Conservation (phyloP, 2,329 filamentous ascomycete genomes). For the Fonsecaea erecta region DNA sequence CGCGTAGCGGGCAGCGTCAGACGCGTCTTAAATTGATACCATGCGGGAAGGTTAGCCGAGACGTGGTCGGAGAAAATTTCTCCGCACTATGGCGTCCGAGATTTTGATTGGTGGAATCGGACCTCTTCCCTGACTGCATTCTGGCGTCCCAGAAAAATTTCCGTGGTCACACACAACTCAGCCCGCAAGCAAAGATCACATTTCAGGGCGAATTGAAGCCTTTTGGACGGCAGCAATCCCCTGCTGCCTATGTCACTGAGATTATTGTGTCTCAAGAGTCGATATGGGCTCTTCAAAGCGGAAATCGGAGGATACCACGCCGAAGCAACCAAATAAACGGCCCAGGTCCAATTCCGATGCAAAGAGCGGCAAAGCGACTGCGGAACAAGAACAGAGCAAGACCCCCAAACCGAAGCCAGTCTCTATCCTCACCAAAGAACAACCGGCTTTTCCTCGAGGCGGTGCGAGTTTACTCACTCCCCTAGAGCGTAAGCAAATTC, state of each 20-base stretch:
- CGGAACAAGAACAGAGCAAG: constrained; percentile 18
- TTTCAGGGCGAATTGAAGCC: not conserved
- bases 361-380: not conserved
- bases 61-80: not conserved
- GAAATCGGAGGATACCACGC: constrained; percentile 24
- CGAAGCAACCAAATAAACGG: constrained; percentile 24
- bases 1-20: not conserved
- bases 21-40: not conserved
- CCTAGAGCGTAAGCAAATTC: constrained; percentile 94
- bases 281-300: constrained; percentile 35
- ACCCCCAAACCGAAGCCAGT: constrained; percentile 31
- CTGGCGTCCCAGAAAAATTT: not conserved
- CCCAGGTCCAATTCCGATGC: constrained; percentile 15
- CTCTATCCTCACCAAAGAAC: constrained; percentile 63
- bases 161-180: not conserved
- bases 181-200: not conserved
- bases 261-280: not conserved
- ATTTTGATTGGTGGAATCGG: constrained; percentile 1
- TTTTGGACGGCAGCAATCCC: not conserved
- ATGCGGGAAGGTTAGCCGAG: not conserved
- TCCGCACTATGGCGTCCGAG: not conserved
- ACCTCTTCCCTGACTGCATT: constrained; percentile 4
- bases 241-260: not conserved
- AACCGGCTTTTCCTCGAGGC: constrained; percentile 88
- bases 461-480: constrained; percentile 89